A percentile compares a stretch with the other conserved stretches of the same genome.
phyloP scores from a whole-genome alignment of 2,329 filamentous ascomycete genomes.

The Elsinoe ampelina region DNA sequence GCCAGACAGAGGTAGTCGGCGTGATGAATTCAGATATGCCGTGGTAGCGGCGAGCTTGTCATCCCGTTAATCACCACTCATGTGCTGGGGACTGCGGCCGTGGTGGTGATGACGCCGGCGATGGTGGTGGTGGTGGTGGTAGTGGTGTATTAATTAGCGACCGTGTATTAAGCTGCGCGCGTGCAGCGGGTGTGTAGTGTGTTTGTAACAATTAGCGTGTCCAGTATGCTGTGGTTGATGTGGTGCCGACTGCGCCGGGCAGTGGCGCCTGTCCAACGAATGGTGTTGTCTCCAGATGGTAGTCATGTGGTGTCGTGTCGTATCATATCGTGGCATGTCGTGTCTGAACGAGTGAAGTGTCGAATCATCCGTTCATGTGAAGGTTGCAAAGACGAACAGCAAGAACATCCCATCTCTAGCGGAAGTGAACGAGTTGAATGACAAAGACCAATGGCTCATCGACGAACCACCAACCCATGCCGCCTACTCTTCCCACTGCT shows the following conservation, averaged over 20 bases:
- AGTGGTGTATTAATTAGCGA: conserved; percentile 2
- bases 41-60: too few species aligned
- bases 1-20: too few species aligned
- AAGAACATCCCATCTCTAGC: not conserved
- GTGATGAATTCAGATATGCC: too few species aligned
- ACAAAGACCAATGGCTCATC: not conserved
- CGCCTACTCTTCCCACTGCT: not conserved
- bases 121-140: not conserved
- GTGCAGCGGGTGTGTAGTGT: not conserved
- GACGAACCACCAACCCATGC: not conserved
- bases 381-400: not conserved
- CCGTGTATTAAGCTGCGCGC: conserved; percentile 7
- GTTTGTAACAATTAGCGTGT: not conserved
- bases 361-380: not conserved
- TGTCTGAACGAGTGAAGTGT: not conserved
- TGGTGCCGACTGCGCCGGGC: not conserved
- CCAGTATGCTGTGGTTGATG: not conserved
- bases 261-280: conserved; percentile 1
- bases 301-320: not conserved
- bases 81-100: too few species aligned
- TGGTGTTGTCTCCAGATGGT: not conserved
- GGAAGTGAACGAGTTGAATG: not conserved
- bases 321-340: too few species aligned
- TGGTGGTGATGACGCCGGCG: too few species aligned
- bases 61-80: too few species aligned